phyloP scores from a whole-genome alignment of 192 early-diverging fungal genomes.

The Coemansia sp. region DNA sequence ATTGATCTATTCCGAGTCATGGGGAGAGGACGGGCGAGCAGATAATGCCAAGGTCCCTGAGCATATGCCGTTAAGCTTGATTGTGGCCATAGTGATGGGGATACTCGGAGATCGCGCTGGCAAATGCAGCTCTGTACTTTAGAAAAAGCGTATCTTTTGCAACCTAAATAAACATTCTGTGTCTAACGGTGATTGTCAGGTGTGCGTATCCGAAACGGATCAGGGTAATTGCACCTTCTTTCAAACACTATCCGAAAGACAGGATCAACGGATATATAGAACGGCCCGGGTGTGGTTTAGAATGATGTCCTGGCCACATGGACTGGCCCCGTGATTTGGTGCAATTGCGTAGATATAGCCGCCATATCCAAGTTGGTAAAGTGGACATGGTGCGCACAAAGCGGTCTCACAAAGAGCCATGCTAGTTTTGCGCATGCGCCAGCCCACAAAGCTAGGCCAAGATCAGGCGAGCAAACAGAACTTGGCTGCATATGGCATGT shows the following conservation, averaged over 20 bases:
- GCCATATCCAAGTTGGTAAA: background rate
- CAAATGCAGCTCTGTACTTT: background rate
- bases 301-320: background rate
- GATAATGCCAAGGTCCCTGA: constrained; percentile 2
- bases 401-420: background rate
- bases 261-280: constrained; percentile 3
- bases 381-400: background rate
- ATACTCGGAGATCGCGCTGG: background rate
- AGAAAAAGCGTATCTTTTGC: background rate
- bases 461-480: background rate
- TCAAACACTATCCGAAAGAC: constrained; percentile 3
- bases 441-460: background rate
- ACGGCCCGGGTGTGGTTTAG: background rate
- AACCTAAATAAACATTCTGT: background rate
- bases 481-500: background rate
- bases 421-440: background rate
- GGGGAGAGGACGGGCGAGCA: background rate
- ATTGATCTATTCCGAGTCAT: constrained; percentile 1
- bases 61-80: background rate
- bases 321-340: background rate
- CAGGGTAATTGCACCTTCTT: constrained; percentile 1
- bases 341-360: background rate
- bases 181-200: background rate
- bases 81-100: background rate
- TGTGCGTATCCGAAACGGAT: constrained; percentile 3